phyloP scores from a whole-genome alignment of 2,329 filamentous ascomycete species.

The Phialophora verrucosa region DNA sequence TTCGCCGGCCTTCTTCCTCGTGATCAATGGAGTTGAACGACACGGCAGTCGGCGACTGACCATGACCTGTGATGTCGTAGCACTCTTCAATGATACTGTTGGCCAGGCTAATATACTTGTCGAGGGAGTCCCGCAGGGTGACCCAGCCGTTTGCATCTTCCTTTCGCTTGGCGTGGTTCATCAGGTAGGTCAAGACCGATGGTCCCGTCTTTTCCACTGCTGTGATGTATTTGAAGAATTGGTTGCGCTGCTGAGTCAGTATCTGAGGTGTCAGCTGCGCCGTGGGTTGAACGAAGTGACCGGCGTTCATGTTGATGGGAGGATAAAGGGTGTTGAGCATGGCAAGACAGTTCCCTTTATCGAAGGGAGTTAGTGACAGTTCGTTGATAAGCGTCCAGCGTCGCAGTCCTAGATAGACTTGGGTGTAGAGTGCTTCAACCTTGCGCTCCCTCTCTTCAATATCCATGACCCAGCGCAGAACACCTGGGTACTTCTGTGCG shows the following conservation, averaged over 20 bases:
- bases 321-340: slow-evolving; percentile 73
- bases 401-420: slow-evolving; percentile 66
- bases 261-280: slow-evolving; percentile 58
- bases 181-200: slow-evolving; percentile 58
- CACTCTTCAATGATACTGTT: slow-evolving; percentile 68
- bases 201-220: slow-evolving; percentile 63
- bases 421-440: slow-evolving; percentile 63
- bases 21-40: slow-evolving; percentile 41
- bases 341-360: slow-evolving; percentile 69
- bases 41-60: slow-evolving; percentile 42
- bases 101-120: slow-evolving; percentile 64
- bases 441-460: slow-evolving; percentile 59
- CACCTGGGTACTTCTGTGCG: slow-evolving; percentile 58
- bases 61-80: slow-evolving; percentile 53
- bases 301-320: slow-evolving; percentile 51
- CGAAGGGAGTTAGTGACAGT: slow-evolving; percentile 65
- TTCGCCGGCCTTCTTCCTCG: slow-evolving; percentile 52
- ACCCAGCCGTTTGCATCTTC: slow-evolving; percentile 64
- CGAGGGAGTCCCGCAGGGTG: slow-evolving; percentile 54
- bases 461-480: slow-evolving; percentile 61
- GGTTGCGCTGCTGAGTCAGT: slow-evolving; percentile 63
- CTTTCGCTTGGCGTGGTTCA: slow-evolving; percentile 58
- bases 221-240: slow-evolving; percentile 67
- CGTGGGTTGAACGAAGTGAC: slow-evolving; percentile 54
- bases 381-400: slow-evolving; percentile 72